Evolutionary conservation across 768 basidiomycete species (phyloP), one percentile per base, ranked within the genome.

Genomic region (Pholiota molesta): DNA sequence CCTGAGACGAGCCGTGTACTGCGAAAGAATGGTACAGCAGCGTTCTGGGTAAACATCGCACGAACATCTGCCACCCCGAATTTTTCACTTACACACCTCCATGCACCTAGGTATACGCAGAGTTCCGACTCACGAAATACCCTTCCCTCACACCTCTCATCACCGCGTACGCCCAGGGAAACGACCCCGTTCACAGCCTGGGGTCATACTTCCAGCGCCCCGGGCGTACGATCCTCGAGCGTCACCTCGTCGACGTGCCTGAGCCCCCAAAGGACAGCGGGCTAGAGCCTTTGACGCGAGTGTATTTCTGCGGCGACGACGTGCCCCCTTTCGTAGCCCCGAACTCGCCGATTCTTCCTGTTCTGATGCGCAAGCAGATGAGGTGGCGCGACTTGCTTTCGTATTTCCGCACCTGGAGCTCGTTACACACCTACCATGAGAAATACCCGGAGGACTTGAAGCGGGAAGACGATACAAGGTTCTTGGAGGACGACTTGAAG

Each of bases 121-220:
- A 94, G 72, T 85, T 92, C 66, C 82, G 87, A n/a, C 76, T 94
- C 6, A 76, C 87, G 2, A 66, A 77, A 39, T 86, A 84, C 67
- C 91, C 90, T 0, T 71, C 80, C 1, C 72, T 88, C 29, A 82
- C 83, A 0, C 79, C 83, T 0, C 74, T 85, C 14, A 89, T 94
- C 62, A 81, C 83, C 9, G 78, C 77, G 2, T 93, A 88, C 42
- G 79, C 83, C 1, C 88, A 88, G 69, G 89, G 90, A 0, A 74
- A 69, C 2, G 83, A 89, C 64, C 80, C 78, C 1, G 52, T 59
- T 9, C 81, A 76, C 33, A 85, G 86, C 44, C 71, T 92, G 5
- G 92, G 92, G 0, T 83, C 86, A 1, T 84, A 92, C 69, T 95
- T 92, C 83, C 83, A 94, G 66, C 86, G 89, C 31, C 93, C 94